A percentile compares a stretch with the other conserved stretches of the same genome.
Evolutionary conservation across 1,139 yeast genomes (phyloP).

Genomic region (Blastobotrys apis): DNA sequence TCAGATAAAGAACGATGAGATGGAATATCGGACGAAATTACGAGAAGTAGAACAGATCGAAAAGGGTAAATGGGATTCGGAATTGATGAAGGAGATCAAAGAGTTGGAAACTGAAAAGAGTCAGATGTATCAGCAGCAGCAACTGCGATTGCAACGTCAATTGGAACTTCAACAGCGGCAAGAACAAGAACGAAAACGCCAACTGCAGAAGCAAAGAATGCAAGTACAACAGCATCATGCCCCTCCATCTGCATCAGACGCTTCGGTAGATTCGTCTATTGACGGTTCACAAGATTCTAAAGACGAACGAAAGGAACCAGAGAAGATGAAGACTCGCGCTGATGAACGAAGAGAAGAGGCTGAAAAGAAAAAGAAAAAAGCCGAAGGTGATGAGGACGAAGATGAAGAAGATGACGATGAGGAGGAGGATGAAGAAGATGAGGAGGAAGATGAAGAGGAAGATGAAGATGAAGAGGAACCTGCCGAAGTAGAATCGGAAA

Average conservation of each 20-base stretch:
- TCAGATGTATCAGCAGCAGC: slow-evolving; percentile 23
- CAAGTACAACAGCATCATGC: slow-evolving; percentile 14
- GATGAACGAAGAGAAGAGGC: slow-evolving; percentile 9
- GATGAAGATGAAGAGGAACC: slow-evolving; percentile 10
- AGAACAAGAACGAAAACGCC: slow-evolving; percentile 23
- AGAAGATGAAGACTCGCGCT: slow-evolving; percentile 11
- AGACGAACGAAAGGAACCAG: slow-evolving; percentile 1
- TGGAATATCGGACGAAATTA: slow-evolving; percentile 28
- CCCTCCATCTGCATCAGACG: background rate
- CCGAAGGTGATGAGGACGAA: slow-evolving; percentile 1
- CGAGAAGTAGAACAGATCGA: slow-evolving; percentile 37
- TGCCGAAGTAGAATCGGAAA: slow-evolving; percentile 6
- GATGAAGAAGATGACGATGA: slow-evolving; percentile 10
- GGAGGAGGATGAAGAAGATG: slow-evolving; percentile 12
- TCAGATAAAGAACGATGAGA: slow-evolving; percentile 35
- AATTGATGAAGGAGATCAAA: slow-evolving; percentile 26
- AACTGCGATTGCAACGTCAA: slow-evolving; percentile 23
- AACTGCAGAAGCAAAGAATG: slow-evolving; percentile 23
- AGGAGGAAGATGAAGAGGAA: slow-evolving; percentile 3
- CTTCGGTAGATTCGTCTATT: background rate
- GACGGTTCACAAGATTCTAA: background rate
- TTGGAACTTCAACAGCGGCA: slow-evolving; percentile 27
- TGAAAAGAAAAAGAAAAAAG: slow-evolving; percentile 2
- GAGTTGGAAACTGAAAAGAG: slow-evolving; percentile 18
- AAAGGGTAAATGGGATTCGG: slow-evolving; percentile 36